Conservation (phyloP, 1,284 basidiomycete genomes). For the Mycena sp. region DNA sequence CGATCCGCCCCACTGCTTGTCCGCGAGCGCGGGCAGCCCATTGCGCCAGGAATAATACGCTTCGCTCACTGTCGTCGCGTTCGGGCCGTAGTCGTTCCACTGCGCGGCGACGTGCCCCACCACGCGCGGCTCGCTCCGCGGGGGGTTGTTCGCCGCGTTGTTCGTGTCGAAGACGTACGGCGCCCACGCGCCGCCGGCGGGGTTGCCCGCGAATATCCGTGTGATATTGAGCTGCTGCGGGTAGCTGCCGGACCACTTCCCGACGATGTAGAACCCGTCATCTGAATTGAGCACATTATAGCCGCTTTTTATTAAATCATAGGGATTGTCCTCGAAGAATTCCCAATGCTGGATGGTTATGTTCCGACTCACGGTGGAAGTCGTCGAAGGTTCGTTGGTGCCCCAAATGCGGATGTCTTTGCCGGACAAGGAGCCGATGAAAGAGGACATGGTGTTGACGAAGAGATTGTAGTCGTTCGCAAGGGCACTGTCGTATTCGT, state of each 20-base stretch:
- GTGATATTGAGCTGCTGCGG: constrained; percentile 27
- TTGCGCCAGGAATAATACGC: constrained; percentile 30
- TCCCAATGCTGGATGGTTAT: constrained; percentile 52
- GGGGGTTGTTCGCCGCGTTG: constrained; percentile 29
- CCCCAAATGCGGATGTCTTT: constrained; percentile 32
- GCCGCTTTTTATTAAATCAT: constrained; percentile 37
- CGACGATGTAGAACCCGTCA: constrained; percentile 46
- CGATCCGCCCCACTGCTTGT: constrained; percentile 30
- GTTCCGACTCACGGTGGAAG: constrained; percentile 24
- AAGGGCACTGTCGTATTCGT: constrained; percentile 28
- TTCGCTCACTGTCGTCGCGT: constrained; percentile 26
- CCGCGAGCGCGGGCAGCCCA: constrained; percentile 28
- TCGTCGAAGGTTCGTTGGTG: constrained; percentile 28
- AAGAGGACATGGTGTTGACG: constrained; percentile 30
- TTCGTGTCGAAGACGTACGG: constrained; percentile 27
- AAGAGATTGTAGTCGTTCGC: constrained; percentile 28
- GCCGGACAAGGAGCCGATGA: constrained; percentile 33
- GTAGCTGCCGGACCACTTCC: constrained; percentile 38
- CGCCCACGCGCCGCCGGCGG: constrained; percentile 26
- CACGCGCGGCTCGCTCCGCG: constrained; percentile 20
- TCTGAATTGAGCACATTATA: constrained; percentile 38
- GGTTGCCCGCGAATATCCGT: constrained; percentile 28
- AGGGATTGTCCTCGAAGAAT: constrained; percentile 45
- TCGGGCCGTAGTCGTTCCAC: constrained; percentile 30
- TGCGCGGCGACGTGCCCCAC: constrained; percentile 27